Conservation (phyloP, 768 basidiomycete species). For the Podaxis pistillaris region DNA sequence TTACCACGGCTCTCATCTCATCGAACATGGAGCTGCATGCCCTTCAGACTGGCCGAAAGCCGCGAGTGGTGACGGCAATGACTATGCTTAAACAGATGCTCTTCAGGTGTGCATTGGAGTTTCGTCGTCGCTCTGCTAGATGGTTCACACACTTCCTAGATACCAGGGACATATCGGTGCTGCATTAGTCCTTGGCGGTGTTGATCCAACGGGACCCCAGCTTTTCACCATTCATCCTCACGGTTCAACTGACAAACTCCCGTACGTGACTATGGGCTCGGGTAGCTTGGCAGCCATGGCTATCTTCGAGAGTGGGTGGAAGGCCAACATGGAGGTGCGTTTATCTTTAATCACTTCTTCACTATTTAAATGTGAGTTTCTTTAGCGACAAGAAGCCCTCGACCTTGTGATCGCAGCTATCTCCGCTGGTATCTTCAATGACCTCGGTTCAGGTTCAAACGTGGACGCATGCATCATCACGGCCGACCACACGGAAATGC, state of each 20-base stretch:
- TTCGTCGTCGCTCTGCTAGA: background rate
- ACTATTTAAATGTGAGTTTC: background rate
- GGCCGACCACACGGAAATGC: slow-evolving; percentile 81
- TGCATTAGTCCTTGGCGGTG: slow-evolving; percentile 93
- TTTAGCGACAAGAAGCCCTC: slow-evolving; percentile 78
- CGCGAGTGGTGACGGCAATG: slow-evolving; percentile 96
- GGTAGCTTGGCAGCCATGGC: slow-evolving; percentile 98
- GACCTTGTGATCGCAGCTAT: slow-evolving; percentile 83
- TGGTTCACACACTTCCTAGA: slow-evolving; percentile 35
- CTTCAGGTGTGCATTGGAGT: slow-evolving; percentile 56
- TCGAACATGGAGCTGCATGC: slow-evolving; percentile 95
- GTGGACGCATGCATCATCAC: slow-evolving; percentile 97
- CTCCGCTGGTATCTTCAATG: slow-evolving; percentile 97
- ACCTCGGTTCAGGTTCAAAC: slow-evolving; percentile 98
- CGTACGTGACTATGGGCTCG: slow-evolving; percentile 98
- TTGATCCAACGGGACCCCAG: slow-evolving; percentile 92
- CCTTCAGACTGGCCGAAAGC: slow-evolving; percentile 87
- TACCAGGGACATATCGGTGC: slow-evolving; percentile 95
- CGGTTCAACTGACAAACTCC: slow-evolving; percentile 97
- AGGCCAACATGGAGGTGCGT: slow-evolving; percentile 74
- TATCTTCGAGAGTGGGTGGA: slow-evolving; percentile 89
- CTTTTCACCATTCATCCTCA: slow-evolving; percentile 96
- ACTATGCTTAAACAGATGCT: slow-evolving; percentile 98
- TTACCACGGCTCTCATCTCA: slow-evolving; percentile 90
- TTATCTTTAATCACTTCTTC: background rate